Evolutionary conservation across 805 yeast genomes (phyloP).

Genomic region (Tetrapisispora phaffii): DNA sequence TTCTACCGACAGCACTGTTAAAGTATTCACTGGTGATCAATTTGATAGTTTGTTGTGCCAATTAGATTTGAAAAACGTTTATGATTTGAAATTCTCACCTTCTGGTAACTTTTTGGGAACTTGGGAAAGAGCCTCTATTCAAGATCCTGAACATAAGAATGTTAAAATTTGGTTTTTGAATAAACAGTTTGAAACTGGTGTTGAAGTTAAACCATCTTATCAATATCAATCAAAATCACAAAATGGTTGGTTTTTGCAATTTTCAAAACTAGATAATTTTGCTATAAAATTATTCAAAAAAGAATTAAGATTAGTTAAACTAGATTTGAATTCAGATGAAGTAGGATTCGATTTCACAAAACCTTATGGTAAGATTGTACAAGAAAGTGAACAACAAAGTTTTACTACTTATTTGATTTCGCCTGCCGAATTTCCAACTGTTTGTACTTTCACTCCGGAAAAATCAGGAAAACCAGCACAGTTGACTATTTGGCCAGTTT

Average conservation of each 20-base stretch:
- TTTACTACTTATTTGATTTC: slow-evolving; percentile 48
- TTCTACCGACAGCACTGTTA: slow-evolving; percentile 21
- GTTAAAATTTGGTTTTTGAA: slow-evolving; percentile 63
- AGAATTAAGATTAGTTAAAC: slow-evolving; percentile 26
- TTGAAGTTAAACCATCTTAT: slow-evolving; percentile 14
- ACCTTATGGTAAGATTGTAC: slow-evolving; percentile 47
- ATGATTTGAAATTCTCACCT: slow-evolving; percentile 84
- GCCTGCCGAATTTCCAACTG: slow-evolving; percentile 82
- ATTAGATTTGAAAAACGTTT: slow-evolving; percentile 48
- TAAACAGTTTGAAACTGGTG: slow-evolving; percentile 33
- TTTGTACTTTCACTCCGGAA: slow-evolving; percentile 87
- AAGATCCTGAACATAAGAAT: slow-evolving; percentile 66
- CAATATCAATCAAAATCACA: slow-evolving; percentile 73
- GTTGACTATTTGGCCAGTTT: slow-evolving; percentile 56
- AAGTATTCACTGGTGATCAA: slow-evolving; percentile 22
- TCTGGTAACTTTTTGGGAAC: slow-evolving; percentile 70
- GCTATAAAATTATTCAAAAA: slow-evolving; percentile 24
- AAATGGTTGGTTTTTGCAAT: slow-evolving; percentile 60
- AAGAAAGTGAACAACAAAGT: slow-evolving; percentile 30
- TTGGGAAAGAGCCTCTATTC: slow-evolving; percentile 81
- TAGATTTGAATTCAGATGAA: slow-evolving; percentile 32
- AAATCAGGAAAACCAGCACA: slow-evolving; percentile 80
- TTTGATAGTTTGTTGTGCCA: slow-evolving; percentile 16
- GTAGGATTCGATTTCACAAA: slow-evolving; percentile 36
- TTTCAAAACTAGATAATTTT: slow-evolving; percentile 28